These are phyloP conservation scores for Amaranthus tricolor DNA, from an alignment of 179 eudicot species.

Conservation along the genomic window DNA sequence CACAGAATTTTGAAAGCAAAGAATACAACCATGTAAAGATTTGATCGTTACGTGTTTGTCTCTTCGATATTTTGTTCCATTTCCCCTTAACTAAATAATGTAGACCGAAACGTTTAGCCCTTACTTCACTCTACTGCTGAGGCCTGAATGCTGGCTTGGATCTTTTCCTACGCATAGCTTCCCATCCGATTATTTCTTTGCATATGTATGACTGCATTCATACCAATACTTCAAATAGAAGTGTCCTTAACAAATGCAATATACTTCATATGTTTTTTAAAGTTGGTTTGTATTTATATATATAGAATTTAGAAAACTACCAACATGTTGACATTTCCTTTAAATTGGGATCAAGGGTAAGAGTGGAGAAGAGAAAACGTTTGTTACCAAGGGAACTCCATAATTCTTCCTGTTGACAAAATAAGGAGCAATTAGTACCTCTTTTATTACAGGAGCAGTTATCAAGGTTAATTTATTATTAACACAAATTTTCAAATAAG, in stretches of 20 bases:
- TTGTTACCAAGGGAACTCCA: no score
- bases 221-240: not conserved
- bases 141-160: not conserved
- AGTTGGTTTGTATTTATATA: not conserved
- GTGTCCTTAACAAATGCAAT: not conserved
- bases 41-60: not conserved
- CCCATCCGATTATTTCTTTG: not conserved
- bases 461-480: no score
- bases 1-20: slow-evolving; percentile 11
- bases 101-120: not conserved
- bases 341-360: no score
- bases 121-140: not conserved
- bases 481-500: no score
- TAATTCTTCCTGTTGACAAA: no score
- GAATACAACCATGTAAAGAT: slow-evolving; percentile 7
- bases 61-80: not conserved
- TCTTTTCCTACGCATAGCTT: not conserved
- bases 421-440: no score
- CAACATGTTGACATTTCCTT: no score
- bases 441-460: no score
- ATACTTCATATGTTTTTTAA: no score
- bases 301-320: not conserved
- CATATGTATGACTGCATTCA: not conserved
- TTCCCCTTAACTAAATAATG: not conserved
- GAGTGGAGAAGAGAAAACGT: no score